These are phyloP conservation scores for Pichia ethanolica DNA, from an alignment of 805 yeast species.

Conservation along the genomic window DNA sequence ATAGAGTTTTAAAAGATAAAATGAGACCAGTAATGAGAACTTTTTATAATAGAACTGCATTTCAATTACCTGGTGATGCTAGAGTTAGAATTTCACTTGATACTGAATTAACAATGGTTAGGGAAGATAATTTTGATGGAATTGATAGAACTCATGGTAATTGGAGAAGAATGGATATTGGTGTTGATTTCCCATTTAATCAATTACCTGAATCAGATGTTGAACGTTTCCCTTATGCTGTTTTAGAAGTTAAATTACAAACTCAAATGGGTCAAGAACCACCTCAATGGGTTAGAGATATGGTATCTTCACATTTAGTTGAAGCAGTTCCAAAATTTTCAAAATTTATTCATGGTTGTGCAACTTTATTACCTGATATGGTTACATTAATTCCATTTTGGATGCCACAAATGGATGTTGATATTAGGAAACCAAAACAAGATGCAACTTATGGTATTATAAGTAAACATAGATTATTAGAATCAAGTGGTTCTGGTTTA, in stretches of 20 bases:
- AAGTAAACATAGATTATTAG: conserved; percentile 30
- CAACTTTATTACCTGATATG: conserved; percentile 79
- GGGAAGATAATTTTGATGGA: conserved; percentile 97
- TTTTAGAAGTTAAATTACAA: conserved; percentile 92
- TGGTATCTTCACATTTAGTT: conserved; percentile 85
- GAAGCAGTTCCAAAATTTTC: conserved; percentile 98
- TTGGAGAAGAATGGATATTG: conserved; percentile 98
- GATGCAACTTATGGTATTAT: conserved; percentile 58
- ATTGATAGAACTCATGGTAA: conserved; percentile 80
- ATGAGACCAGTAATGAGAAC: conserved; percentile 93
- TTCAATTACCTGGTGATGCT: conserved; percentile 98
- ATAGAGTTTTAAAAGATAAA: conserved; percentile 74
- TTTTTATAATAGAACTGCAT: conserved; percentile 96
- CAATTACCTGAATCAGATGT: conserved; percentile 81
- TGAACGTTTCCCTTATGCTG: conserved; percentile 95
- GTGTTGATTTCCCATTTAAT: conserved; percentile 90
- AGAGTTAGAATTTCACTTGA: conserved; percentile 97
- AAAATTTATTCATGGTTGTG: conserved; percentile 94
- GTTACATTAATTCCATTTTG: conserved; percentile 89
- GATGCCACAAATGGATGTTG: conserved; percentile 95
- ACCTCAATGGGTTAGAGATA: conserved; percentile 92
- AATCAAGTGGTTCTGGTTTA: conserved; percentile 51
- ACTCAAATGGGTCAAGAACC: conserved; percentile 99
- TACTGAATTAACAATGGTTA: conserved; percentile 93
- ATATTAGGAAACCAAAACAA: conserved; percentile 79